phyloP scores from a whole-genome alignment of 1,139 yeast species.

The Yamadazyma atlantica region DNA sequence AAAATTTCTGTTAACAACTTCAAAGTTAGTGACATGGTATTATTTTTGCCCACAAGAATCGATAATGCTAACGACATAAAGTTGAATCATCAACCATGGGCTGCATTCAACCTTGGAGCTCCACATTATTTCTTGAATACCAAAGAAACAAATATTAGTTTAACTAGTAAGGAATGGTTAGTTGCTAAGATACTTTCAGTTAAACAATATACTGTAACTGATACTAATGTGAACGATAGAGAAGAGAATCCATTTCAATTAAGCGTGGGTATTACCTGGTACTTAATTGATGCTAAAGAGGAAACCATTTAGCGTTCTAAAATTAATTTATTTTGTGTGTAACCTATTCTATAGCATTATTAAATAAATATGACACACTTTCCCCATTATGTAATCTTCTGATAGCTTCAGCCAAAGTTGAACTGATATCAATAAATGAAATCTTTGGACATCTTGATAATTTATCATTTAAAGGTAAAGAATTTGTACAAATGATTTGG shows the following conservation, averaged over 20 bases:
- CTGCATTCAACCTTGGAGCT: constrained; percentile 80
- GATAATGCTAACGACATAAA: constrained; percentile 32
- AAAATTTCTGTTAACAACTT: constrained; percentile 70
- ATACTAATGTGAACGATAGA: constrained; percentile 28
- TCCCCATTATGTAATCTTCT: constrained; percentile 97
- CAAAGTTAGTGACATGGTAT: constrained; percentile 68
- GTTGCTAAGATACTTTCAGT: constrained; percentile 61
- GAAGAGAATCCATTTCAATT: constrained; percentile 49
- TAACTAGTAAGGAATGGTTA: constrained; percentile 62
- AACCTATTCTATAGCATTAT: constrained; percentile 44
- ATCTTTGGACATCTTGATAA: constrained; percentile 68
- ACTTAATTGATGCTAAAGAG: constrained; percentile 46
- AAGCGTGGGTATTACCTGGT: constrained; percentile 51
- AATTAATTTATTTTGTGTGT: too few relatives aligned
- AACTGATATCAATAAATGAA: constrained; percentile 80
- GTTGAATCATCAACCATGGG: constrained; percentile 62
- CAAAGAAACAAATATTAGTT: neutral
- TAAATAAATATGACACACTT: constrained; percentile 86
- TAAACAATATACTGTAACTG: constrained; percentile 45
- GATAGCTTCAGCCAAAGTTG: constrained; percentile 93
- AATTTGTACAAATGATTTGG: constrained; percentile 87
- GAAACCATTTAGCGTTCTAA: constrained; percentile 3
- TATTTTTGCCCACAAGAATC: constrained; percentile 74
- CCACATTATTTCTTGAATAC: constrained; percentile 70
- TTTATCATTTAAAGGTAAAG: constrained; percentile 88